These are phyloP conservation scores for Cadophora gregata DNA, from an alignment of 2,329 filamentous ascomycete genomes.

Conservation along the genomic window DNA sequence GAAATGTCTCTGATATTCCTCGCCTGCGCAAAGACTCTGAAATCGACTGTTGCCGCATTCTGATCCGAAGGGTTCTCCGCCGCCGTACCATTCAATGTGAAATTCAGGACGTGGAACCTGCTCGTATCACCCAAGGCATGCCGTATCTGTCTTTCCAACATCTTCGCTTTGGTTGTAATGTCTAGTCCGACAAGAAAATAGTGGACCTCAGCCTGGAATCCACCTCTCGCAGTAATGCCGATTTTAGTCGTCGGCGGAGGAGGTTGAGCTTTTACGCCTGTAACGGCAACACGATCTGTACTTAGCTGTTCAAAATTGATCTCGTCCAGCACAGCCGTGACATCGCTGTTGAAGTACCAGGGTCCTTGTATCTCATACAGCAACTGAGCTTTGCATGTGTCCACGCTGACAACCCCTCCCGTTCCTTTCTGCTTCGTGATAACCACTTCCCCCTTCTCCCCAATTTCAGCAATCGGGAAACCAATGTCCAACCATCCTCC, in stretches of 20 bases:
- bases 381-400: conserved; percentile 47
- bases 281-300: conserved; percentile 49
- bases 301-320: conserved; percentile 50
- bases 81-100: conserved; percentile 47
- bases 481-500: conserved; percentile 48
- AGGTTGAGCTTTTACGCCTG: conserved; percentile 46
- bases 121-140: conserved; percentile 44
- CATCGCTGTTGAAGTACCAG: conserved; percentile 46
- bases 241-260: conserved; percentile 49
- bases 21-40: conserved; percentile 55
- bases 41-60: conserved; percentile 55
- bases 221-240: conserved; percentile 51
- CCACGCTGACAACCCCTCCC: conserved; percentile 37
- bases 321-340: conserved; percentile 48
- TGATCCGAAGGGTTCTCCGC: conserved; percentile 50
- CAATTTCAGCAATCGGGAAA: conserved; percentile 54
- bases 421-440: conserved; percentile 52
- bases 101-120: conserved; percentile 46
- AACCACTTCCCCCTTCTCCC: conserved; percentile 48
- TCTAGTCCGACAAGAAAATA: conserved; percentile 53
- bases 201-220: conserved; percentile 53
- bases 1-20: conserved; percentile 44
- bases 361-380: conserved; percentile 50
- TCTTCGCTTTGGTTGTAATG: conserved; percentile 49
- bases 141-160: conserved; percentile 50